Percentiles rank a stretch among this genome's conserved stretches.
Evolutionary conservation across 805 yeast species (phyloP).

Genomic region (Monosporozyma siamensis): DNA sequence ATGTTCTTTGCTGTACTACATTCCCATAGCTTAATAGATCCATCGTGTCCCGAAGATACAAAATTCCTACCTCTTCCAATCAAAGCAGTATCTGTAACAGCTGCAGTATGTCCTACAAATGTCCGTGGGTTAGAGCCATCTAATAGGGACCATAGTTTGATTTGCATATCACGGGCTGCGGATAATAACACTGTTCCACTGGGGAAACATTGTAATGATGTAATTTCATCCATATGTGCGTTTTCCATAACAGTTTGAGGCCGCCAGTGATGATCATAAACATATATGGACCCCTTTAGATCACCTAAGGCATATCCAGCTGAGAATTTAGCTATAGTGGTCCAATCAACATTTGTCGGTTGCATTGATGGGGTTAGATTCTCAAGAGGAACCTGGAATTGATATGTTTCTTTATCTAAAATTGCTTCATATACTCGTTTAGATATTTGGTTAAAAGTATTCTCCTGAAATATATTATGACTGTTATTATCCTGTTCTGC

Average conservation of each 20-base stretch:
- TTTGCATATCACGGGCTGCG: conserved; percentile 47
- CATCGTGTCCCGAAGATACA: conserved; percentile 46
- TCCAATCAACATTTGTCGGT: conserved; percentile 13
- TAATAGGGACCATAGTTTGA: conserved; percentile 51
- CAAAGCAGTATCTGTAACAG: conserved; percentile 41
- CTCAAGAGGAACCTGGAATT: conserved; percentile 6
- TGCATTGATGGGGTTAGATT: background rate
- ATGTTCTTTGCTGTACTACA: conserved; percentile 46
- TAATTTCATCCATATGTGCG: conserved; percentile 47
- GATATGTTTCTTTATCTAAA: conserved; percentile 9
- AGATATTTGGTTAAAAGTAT: conserved; percentile 6
- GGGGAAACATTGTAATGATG: conserved; percentile 45
- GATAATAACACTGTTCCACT: conserved; percentile 53
- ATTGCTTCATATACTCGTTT: conserved; percentile 10
- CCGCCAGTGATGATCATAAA: conserved; percentile 13
- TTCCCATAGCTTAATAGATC: conserved; percentile 58
- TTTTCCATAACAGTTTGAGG: conserved; percentile 12
- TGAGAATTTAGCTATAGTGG: conserved; percentile 30
- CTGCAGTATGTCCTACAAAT: conserved; percentile 40
- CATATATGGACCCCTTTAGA: conserved; percentile 26
- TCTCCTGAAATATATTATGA: conserved; percentile 1
- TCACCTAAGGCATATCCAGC: conserved; percentile 30
- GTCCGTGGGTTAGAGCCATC: conserved; percentile 43
- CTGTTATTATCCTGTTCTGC: conserved; percentile 6
- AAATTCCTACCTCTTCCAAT: conserved; percentile 63